Percentiles rank a stretch among this genome's conserved stretches.
phyloP scores from a whole-genome alignment of 2,329 filamentous ascomycete species.

The Beauveria caledonica region DNA sequence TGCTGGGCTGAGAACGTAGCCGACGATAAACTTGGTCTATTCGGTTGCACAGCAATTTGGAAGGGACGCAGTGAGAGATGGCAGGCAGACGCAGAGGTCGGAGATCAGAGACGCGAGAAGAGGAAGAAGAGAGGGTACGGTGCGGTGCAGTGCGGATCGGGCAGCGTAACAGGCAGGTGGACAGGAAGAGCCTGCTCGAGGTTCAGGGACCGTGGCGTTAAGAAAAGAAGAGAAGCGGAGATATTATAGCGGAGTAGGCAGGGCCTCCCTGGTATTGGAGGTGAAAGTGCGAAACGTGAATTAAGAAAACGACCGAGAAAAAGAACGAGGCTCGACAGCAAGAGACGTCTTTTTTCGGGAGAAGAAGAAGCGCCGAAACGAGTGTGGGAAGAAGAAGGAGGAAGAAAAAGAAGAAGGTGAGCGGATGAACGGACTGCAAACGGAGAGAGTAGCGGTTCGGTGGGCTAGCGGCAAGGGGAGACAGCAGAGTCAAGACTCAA shows the following conservation, averaged over 20 bases:
- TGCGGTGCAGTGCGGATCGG: background rate
- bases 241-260: conserved; percentile 8
- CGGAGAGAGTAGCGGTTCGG: background rate
- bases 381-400: conserved; percentile 1
- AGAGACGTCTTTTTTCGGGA: background rate
- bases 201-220: conserved; percentile 3
- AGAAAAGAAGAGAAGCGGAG: background rate
- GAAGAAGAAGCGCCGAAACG: background rate
- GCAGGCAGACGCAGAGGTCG: background rate
- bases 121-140: background rate
- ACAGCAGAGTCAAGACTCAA: too few relatives aligned
- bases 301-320: background rate
- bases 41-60: background rate
- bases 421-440: background rate
- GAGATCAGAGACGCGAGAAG: background rate
- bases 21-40: background rate
- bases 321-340: background rate
- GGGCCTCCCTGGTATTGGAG: conserved; percentile 5
- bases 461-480: background rate
- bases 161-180: background rate
- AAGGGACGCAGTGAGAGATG: background rate
- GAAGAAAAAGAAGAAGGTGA: background rate
- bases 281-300: background rate
- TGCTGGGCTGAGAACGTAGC: background rate
- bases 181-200: background rate